Conservation (phyloP, 441 rosid species). For the Francoa sonchifolia region DNA sequence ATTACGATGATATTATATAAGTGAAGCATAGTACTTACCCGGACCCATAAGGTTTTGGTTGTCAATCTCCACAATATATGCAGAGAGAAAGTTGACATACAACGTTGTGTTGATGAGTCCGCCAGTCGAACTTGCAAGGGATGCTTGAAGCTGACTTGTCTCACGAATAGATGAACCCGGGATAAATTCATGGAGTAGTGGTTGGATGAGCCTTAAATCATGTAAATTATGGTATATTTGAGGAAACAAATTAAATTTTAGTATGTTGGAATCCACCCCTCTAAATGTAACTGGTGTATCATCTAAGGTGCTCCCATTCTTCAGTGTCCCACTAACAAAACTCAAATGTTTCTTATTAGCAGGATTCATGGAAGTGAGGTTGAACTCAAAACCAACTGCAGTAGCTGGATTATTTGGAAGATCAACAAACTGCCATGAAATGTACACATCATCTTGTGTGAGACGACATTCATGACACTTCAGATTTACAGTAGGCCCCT, state of each 20-base stretch:
- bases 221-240: conserved; percentile 50
- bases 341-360: conserved; percentile 44
- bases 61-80: conserved; percentile 74
- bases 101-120: conserved; percentile 77
- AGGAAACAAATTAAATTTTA: conserved; percentile 88
- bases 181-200: conserved; percentile 75
- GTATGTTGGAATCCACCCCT: conserved; percentile 47
- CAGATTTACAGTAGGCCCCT: conserved; percentile 69
- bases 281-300: conserved; percentile 72
- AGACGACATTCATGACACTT: conserved; percentile 57
- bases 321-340: conserved; percentile 63
- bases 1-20: not conserved
- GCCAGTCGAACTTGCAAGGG: conserved; percentile 45
- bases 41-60: conserved; percentile 63
- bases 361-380: conserved; percentile 43
- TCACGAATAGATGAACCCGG: conserved; percentile 59
- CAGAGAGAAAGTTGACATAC: conserved; percentile 65
- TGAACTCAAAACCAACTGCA: conserved; percentile 85
- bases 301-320: conserved; percentile 53
- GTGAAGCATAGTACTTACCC: conserved; percentile 40
- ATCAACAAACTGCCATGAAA: conserved; percentile 90
- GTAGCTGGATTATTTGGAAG: conserved; percentile 67
- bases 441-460: conserved; percentile 39
- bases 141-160: conserved; percentile 58
- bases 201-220: conserved; percentile 72